These are phyloP conservation scores for Hypoxylon sp. DNA, from an alignment of 2,329 filamentous ascomycete genomes.

Conservation along the genomic window DNA sequence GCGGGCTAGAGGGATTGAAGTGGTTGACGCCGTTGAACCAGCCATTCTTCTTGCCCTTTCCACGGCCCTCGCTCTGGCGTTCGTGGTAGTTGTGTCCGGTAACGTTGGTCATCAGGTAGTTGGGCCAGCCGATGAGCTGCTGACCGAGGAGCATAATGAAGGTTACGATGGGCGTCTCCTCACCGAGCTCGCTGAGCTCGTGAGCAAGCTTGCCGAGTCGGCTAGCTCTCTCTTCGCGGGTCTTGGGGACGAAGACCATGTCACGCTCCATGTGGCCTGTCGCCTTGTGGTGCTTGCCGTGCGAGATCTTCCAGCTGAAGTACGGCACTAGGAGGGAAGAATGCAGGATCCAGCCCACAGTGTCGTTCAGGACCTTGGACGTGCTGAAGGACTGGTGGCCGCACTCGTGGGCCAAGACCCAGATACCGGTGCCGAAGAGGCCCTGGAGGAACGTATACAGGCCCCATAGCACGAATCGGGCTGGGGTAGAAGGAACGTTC, in stretches of 20 bases:
- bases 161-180: conserved; percentile 92
- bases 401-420: conserved; percentile 98
- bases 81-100: conserved; percentile 97
- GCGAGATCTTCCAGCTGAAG: conserved; percentile 99
- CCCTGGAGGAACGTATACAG: conserved; percentile 84
- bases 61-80: conserved; percentile 89
- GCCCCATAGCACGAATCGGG: conserved; percentile 70
- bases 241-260: conserved; percentile 98
- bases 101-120: conserved; percentile 90
- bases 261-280: conserved; percentile 97
- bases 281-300: conserved; percentile 99
- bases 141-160: conserved; percentile 77
- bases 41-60: conserved; percentile 90
- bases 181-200: conserved; percentile 86
- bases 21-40: conserved; percentile 86
- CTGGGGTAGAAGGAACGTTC: conserved; percentile 73
- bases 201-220: conserved; percentile 78
- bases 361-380: conserved; percentile 90
- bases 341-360: conserved; percentile 90
- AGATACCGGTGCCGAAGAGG: conserved; percentile 90
- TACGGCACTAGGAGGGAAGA: conserved; percentile 91
- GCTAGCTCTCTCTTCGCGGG: conserved; percentile 79
- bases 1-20: conserved; percentile 85
- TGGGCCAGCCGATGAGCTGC: conserved; percentile 91
- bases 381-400: conserved; percentile 96